A percentile compares a stretch with the other conserved stretches of the same genome.
phyloP scores from a whole-genome alignment of 495 filamentous ascomycete species.

The Amniculicola lignicola region DNA sequence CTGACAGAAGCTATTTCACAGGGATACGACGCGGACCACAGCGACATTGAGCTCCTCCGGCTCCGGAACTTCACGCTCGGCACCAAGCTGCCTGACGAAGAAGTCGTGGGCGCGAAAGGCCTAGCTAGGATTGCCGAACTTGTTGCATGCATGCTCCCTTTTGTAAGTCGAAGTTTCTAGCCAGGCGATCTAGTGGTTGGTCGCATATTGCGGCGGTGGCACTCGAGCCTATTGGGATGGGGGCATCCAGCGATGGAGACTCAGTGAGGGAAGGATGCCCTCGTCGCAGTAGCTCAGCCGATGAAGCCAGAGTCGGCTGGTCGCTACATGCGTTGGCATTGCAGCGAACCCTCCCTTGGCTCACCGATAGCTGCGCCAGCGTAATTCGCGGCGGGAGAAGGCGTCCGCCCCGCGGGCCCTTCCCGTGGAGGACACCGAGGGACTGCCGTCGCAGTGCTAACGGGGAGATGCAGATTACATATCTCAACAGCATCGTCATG shows the following conservation, averaged over 20 bases:
- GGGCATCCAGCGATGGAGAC: neutral
- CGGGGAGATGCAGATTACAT: conserved; percentile 41
- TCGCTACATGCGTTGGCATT: conserved; percentile 26
- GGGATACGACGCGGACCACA: conserved; percentile 71
- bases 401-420: conserved; percentile 4
- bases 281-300: conserved; percentile 7
- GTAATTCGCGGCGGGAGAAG: conserved; percentile 10
- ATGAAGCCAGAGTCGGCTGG: neutral
- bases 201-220: conserved; percentile 1
- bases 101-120: conserved; percentile 37
- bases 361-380: conserved; percentile 15
- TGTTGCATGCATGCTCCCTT: conserved; percentile 40
- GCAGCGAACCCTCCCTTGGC: conserved; percentile 11
- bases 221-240: neutral
- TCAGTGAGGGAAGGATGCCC: neutral
- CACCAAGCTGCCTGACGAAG: conserved; percentile 57
- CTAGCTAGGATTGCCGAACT: conserved; percentile 39
- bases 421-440: neutral
- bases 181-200: neutral
- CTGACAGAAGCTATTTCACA: conserved; percentile 38
- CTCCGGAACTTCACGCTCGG: conserved; percentile 73
- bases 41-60: conserved; percentile 71
- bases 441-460: conserved; percentile 12
- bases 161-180: conserved; percentile 38
- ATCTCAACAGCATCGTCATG: conserved; percentile 48